Conservation (phyloP, 768 basidiomycete genomes). For the Lactifluus piperatus region DNA sequence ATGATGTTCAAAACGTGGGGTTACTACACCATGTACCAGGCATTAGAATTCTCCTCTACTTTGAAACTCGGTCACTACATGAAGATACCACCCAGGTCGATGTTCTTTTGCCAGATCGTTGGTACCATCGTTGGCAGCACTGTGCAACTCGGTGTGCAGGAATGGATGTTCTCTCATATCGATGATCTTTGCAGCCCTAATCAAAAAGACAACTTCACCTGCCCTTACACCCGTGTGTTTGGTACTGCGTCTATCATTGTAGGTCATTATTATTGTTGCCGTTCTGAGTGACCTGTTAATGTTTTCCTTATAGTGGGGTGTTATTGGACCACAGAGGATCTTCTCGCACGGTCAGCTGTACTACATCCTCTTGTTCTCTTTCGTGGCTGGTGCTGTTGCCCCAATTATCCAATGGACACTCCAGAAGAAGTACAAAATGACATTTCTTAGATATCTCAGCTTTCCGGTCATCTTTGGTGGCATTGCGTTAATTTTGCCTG, state of each 20-base stretch:
- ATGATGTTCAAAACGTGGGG: background rate
- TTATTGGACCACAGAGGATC: background rate
- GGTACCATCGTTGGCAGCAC: too few relatives aligned
- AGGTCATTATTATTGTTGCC: background rate
- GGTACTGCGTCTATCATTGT: constrained; percentile 21
- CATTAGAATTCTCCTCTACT: background rate
- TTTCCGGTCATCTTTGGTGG: constrained; percentile 38
- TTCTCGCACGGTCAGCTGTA: background rate
- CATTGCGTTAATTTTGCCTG: constrained; percentile 31
- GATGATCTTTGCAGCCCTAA: constrained; percentile 35
- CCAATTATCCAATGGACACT: constrained; percentile 49
- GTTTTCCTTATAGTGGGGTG: background rate
- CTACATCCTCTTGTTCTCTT: constrained; percentile 44
- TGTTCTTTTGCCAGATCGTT: too few relatives aligned
- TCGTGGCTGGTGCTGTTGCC: constrained; percentile 62
- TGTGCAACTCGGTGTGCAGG: constrained; percentile 42
- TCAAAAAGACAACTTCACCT: constrained; percentile 30
- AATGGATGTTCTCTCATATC: constrained; percentile 26
- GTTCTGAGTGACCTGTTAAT: background rate
- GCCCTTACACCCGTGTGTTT: constrained; percentile 41
- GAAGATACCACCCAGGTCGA: background rate
- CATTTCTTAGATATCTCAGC: constrained; percentile 50
- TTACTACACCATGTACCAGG: background rate
- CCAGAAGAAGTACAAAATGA: constrained; percentile 5
- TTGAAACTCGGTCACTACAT: background rate